Conservation (phyloP, 176 grass and related monocot genomes). For the Carex cristatella region DNA sequence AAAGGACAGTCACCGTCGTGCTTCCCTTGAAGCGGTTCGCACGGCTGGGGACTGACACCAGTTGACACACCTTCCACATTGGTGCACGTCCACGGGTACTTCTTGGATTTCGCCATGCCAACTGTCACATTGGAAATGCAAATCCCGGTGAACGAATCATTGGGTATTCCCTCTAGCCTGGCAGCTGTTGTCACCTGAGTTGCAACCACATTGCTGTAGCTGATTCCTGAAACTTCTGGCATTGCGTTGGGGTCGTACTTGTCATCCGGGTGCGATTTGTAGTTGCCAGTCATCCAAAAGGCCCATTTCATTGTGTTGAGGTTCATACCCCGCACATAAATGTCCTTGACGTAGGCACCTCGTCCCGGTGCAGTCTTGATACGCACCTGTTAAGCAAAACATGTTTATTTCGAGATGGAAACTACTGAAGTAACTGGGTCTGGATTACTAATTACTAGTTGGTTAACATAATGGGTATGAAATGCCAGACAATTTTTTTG, state of each 20-base stretch:
- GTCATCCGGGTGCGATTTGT: slow-evolving; percentile 77
- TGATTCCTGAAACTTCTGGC: slow-evolving; percentile 61
- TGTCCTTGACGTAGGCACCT: slow-evolving; percentile 57
- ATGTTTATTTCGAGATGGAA: neutral
- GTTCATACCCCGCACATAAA: slow-evolving; percentile 59
- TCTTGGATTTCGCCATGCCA: slow-evolving; percentile 43
- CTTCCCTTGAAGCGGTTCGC: slow-evolving; percentile 34
- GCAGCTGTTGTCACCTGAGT: slow-evolving; percentile 48
- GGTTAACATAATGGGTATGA: neutral
- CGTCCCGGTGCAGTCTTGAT: slow-evolving; percentile 80
- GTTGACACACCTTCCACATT: slow-evolving; percentile 57
- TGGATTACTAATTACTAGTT: neutral
- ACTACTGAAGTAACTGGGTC: neutral
- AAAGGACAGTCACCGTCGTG: slow-evolving; percentile 43
- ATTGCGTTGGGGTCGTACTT: slow-evolving; percentile 58
- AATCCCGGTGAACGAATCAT: slow-evolving; percentile 51
- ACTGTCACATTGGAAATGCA: slow-evolving; percentile 79
- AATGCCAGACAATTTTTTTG: neutral
- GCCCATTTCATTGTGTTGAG: slow-evolving; percentile 68
- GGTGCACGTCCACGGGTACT: slow-evolving; percentile 62
- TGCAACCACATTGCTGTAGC: slow-evolving; percentile 86
- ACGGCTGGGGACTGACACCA: slow-evolving; percentile 50
- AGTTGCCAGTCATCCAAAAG: slow-evolving; percentile 92
- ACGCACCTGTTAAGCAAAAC: slow-evolving; percentile 20
- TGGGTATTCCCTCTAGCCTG: slow-evolving; percentile 64